A percentile compares a stretch with the other conserved stretches of the same genome.
Conservation (phyloP, 2,329 filamentous ascomycete genomes). For the Byssothecium circinans region DNA sequence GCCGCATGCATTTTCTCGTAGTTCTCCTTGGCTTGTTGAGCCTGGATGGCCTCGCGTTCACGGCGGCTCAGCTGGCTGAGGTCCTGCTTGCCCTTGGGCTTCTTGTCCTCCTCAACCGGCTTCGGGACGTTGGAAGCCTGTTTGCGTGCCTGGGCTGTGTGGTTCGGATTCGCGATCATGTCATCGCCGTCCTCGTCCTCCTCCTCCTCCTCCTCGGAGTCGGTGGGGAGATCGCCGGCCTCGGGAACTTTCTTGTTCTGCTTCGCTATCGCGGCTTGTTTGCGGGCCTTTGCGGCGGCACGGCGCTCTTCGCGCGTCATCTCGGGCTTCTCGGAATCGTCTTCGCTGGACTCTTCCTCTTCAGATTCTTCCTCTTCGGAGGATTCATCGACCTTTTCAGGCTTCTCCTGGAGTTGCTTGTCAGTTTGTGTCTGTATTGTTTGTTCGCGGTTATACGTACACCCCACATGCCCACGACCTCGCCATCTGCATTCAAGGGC, state of each 20-base stretch:
- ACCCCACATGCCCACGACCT: conserved; percentile 85
- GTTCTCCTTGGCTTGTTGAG: conserved; percentile 82
- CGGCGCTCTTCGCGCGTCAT: conserved; percentile 86
- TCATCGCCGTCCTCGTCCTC: conserved; percentile 64
- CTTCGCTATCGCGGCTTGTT: conserved; percentile 81
- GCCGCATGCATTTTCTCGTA: conserved; percentile 91
- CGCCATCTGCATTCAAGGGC: conserved; percentile 85
- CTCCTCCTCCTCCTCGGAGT: conserved; percentile 62
- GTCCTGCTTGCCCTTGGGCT: conserved; percentile 59
- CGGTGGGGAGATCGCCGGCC: conserved; percentile 82
- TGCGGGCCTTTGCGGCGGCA: conserved; percentile 84
- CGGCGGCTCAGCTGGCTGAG: conserved; percentile 63
- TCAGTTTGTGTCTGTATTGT: conserved; percentile 16
- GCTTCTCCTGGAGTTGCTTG: conserved; percentile 27
- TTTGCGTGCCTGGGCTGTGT: conserved; percentile 67
- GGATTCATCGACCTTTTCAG: conserved; percentile 54
- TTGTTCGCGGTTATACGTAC: conserved; percentile 47
- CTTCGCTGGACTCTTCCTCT: conserved; percentile 47
- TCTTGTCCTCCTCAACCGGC: conserved; percentile 51
- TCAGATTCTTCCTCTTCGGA: conserved; percentile 46
- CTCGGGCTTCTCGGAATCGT: conserved; percentile 54
- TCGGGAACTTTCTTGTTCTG: conserved; percentile 72
- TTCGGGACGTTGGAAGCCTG: conserved; percentile 65
- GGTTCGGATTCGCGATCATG: conserved; percentile 90
- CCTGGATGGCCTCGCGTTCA: conserved; percentile 79